Percentiles rank a stretch among this genome's conserved stretches.
Evolutionary conservation across 345 rosid genomes (phyloP).

Genomic region (Lepidium didymum): DNA sequence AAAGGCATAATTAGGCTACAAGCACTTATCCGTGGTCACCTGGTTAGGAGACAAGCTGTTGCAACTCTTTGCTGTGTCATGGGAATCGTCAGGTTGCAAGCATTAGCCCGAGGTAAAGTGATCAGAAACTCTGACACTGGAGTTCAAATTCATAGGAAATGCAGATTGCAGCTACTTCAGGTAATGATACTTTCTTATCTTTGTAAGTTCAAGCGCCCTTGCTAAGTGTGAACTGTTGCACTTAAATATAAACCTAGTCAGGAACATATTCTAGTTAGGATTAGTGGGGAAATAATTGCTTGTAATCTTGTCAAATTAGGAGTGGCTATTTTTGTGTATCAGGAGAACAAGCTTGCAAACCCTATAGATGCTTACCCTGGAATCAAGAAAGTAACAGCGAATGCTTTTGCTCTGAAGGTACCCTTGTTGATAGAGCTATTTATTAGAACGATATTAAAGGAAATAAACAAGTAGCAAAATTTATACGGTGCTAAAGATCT

Average conservation of each 20-base stretch:
- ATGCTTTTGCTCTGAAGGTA: slow-evolving; percentile 68
- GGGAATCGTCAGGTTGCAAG: not conserved
- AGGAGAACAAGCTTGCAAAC: slow-evolving; percentile 42
- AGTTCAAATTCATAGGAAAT: not conserved
- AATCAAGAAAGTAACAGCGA: slow-evolving; percentile 47
- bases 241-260: not conserved
- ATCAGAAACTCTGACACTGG: not conserved
- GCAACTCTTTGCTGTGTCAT: not conserved
- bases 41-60: slow-evolving; percentile 43
- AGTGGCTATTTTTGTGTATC: not conserved
- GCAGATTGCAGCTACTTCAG: not conserved
- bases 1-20: slow-evolving; percentile 68
- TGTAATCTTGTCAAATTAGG: not conserved
- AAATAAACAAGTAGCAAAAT: not conserved
- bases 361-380: slow-evolving; percentile 29
- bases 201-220: not conserved
- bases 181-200: not conserved
- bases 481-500: not conserved
- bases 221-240: too few relatives aligned
- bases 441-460: not conserved
- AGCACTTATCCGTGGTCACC: not conserved
- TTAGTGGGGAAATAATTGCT: not conserved
- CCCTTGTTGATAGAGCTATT: not conserved
- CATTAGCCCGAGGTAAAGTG: not conserved
- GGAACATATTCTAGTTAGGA: not conserved